Conservation (phyloP, 2,329 filamentous ascomycete species). For the Hysterium pulicare region DNA sequence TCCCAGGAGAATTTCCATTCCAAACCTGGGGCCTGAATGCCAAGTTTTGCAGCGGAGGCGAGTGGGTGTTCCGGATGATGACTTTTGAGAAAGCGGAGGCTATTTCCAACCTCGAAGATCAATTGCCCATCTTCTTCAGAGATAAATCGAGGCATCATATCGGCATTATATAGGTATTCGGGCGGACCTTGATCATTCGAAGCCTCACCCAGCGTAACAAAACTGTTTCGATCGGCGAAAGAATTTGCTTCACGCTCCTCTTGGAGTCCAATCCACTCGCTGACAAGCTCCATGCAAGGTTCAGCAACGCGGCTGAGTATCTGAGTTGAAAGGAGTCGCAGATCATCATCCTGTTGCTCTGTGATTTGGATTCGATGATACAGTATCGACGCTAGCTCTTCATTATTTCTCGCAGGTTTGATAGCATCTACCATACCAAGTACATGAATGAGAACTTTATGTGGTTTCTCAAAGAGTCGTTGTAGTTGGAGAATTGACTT, state of each 20-base stretch:
- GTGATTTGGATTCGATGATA: constrained; percentile 43
- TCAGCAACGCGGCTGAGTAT: constrained; percentile 60
- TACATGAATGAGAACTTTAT: constrained; percentile 54
- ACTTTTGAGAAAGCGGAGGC: constrained; percentile 66
- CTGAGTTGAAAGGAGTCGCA: constrained; percentile 64
- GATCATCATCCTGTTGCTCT: constrained; percentile 60
- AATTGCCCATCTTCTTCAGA: constrained; percentile 63
- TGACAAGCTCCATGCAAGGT: constrained; percentile 65
- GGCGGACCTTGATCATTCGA: constrained; percentile 26
- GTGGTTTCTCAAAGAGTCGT: constrained; percentile 41
- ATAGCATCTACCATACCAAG: constrained; percentile 46
- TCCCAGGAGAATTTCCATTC: constrained; percentile 72
- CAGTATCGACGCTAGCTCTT: constrained; percentile 37
- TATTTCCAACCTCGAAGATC: constrained; percentile 78
- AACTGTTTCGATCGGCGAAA: constrained; percentile 25
- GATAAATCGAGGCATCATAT: constrained; percentile 69
- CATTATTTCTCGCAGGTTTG: constrained; percentile 42
- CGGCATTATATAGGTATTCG: constrained; percentile 61
- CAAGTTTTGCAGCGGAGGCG: constrained; percentile 50
- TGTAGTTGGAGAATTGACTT: constrained; percentile 42
- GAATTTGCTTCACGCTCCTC: constrained; percentile 32
- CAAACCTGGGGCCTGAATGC: constrained; percentile 54
- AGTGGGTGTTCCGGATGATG: constrained; percentile 71
- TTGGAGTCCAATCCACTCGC: constrained; percentile 71
- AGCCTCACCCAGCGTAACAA: constrained; percentile 26